Evolutionary conservation across 225 moss, liverwort and hornwort genomes (phyloP), one percentile per base, ranked within the genome.

Genomic region (Pseudoscleropodium purum): DNA sequence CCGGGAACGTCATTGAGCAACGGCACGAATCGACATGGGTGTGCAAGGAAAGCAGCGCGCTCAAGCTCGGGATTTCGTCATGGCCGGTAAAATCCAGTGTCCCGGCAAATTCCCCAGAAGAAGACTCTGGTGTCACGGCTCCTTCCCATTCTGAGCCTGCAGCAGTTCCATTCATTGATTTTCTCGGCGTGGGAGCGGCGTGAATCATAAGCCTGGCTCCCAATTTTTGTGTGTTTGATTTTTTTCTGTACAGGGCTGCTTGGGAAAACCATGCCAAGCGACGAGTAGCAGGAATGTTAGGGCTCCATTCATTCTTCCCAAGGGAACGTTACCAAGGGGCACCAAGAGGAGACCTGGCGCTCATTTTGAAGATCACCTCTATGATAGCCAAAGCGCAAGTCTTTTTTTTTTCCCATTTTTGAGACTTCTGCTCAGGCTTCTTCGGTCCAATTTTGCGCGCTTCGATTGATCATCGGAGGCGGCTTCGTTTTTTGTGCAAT

Each of bases 121-220:
- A 52, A 49, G 83, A 81, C 89, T 62, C 89, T 30, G 91, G 90
- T 82, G 87, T 77, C 19, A 56, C 36, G 76, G 87, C 89, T 34
- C 87, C 90, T 19, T 84, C 91, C 66, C 92, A 91, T 64, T 72
- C 85, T 49, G 93, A 95, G 84, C 87, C 92, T 62, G 88, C 94
- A 70, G 84, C 93, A 45, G 92, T 95, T 79, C 89, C 85, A 49
- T 99, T 99, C 93, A 94, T 95, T 75, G 96, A 95, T 91, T 99
- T 99, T 90, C 93, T 99, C 52, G 97, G 98, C 85, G 93, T 98
- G 83, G 96, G 98, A 86, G 96, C 90, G 45, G 90, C 92, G 67
- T 93, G 86, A 90, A 64, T 9, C 56, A 34, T 19, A 68, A 36
- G 69, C 20, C 70, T 30, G 39, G 31, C 68, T 84, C 84, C 81